phyloP scores from a whole-genome alignment of 164 flowering plant genomes.

The Litsea cubeba region DNA sequence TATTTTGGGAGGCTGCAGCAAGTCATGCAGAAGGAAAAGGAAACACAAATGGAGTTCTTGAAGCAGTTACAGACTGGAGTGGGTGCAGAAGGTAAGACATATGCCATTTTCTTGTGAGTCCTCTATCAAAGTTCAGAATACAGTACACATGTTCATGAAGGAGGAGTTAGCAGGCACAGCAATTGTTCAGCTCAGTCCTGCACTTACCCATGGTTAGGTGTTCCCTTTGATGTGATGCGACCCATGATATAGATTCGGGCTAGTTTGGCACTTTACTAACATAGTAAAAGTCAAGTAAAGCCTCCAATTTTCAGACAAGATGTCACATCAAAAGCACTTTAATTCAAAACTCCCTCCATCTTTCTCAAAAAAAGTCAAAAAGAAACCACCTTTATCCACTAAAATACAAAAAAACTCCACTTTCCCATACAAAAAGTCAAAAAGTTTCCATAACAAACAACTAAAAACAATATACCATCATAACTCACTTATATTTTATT shows the following conservation, averaged over 20 bases:
- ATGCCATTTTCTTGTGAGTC: neutral
- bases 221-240: neutral
- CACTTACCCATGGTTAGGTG: neutral
- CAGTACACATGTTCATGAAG: neutral
- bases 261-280: too few relatives aligned
- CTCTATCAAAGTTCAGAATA: neutral
- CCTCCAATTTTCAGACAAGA: too few relatives aligned
- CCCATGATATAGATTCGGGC: neutral
- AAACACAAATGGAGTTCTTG: slow-evolving; percentile 40
- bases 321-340: neutral
- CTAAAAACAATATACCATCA: too few relatives aligned
- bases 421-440: too few relatives aligned
- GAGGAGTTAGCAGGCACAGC: neutral
- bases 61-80: slow-evolving; percentile 31
- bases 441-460: too few relatives aligned
- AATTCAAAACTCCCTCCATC: neutral
- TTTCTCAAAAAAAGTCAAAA: too few relatives aligned
- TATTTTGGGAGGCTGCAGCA: slow-evolving; percentile 62
- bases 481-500: too few relatives aligned
- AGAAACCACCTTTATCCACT: too few relatives aligned
- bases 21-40: slow-evolving; percentile 65
- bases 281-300: too few relatives aligned
- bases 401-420: too few relatives aligned
- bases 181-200: neutral
- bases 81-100: slow-evolving; percentile 22